Conservation (phyloP, 2,329 filamentous ascomycete species). For the Grosmannia penicillata region DNA sequence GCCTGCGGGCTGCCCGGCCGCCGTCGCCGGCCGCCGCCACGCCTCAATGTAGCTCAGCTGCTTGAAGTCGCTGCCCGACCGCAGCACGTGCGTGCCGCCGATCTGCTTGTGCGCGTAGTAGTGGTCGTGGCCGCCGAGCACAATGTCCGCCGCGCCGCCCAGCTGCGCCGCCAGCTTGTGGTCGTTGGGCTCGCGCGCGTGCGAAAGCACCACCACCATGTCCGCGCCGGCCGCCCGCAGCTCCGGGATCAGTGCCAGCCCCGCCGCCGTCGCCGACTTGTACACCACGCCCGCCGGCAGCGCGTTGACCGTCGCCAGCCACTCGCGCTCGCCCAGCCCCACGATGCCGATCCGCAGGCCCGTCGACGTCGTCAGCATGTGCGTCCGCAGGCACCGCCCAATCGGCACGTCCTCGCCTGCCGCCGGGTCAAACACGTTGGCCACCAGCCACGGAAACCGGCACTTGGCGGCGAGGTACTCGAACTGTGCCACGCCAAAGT, state of each 20-base stretch:
- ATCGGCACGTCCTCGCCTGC: constrained; percentile 62
- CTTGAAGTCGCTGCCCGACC: constrained; percentile 84
- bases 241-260: constrained; percentile 57
- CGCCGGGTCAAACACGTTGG: constrained; percentile 75
- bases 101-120: constrained; percentile 67
- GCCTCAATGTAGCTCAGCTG: constrained; percentile 80
- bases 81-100: constrained; percentile 69
- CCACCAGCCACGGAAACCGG: constrained; percentile 77
- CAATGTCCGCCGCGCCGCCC: constrained; percentile 63
- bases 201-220: constrained; percentile 68
- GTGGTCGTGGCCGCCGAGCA: constrained; percentile 82
- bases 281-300: constrained; percentile 73
- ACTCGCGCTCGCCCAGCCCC: constrained; percentile 75
- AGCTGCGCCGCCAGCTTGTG: constrained; percentile 67
- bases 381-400: constrained; percentile 59
- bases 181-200: constrained; percentile 81
- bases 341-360: constrained; percentile 78
- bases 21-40: constrained; percentile 36
- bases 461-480: constrained; percentile 58
- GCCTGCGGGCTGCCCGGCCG: constrained; percentile 16
- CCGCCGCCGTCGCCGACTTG: constrained; percentile 61
- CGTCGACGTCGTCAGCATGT: constrained; percentile 66
- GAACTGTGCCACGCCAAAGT: constrained; percentile 79
- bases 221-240: constrained; percentile 67
- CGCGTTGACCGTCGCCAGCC: constrained; percentile 78